Conservation (phyloP, 495 filamentous ascomycete species). For the Penicillium paxilli region DNA sequence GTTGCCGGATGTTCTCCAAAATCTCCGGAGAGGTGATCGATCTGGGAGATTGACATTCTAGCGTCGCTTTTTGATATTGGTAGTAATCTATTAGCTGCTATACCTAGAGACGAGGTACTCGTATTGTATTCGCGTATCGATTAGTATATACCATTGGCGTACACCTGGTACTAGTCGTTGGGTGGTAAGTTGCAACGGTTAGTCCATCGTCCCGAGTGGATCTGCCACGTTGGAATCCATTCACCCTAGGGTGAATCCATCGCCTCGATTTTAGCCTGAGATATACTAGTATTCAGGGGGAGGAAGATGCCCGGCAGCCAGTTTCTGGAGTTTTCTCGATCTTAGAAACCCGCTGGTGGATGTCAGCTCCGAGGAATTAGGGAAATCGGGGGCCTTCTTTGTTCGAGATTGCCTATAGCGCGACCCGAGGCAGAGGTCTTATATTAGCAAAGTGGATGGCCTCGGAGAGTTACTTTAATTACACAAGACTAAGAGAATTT, state of each 20-base stretch:
- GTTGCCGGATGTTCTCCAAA: conserved; percentile 7
- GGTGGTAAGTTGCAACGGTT: background rate
- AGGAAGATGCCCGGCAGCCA: too few species aligned
- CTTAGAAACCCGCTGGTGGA: background rate
- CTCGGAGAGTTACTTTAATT: background rate
- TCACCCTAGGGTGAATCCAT: background rate
- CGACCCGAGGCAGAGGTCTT: background rate
- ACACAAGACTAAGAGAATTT: background rate
- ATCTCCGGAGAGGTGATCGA: conserved; percentile 10
- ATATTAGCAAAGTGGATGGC: background rate
- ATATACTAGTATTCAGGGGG: background rate
- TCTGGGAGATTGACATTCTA: background rate
- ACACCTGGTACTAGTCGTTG: too few species aligned
- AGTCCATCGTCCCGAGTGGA: background rate
- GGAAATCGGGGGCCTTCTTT: background rate
- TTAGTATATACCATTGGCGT: background rate
- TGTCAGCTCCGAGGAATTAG: background rate
- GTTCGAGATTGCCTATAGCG: conserved; percentile 1
- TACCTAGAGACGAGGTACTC: too few species aligned
- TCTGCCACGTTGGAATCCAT: background rate
- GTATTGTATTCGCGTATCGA: background rate
- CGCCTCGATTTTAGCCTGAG: background rate
- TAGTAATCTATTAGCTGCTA: background rate
- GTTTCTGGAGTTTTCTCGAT: background rate
- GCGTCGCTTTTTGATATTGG: background rate